Conservation (phyloP, 106 monocot genomes). For the Acorus calamus region DNA sequence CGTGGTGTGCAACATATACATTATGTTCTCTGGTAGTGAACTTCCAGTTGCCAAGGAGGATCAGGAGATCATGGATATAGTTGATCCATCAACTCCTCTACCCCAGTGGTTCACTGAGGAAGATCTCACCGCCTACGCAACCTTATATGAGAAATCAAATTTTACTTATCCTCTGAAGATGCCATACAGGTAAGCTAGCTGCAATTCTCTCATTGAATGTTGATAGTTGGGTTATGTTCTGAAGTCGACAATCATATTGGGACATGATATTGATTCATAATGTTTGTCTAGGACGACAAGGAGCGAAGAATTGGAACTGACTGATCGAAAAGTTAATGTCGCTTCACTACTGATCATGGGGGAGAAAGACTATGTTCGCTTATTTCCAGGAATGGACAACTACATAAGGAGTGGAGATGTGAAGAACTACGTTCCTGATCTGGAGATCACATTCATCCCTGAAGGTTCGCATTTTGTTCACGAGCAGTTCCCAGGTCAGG, state of each 20-base stretch:
- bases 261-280: background rate
- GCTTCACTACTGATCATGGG: conserved; percentile 26
- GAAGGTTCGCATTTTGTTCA: conserved; percentile 57
- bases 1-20: conserved; percentile 26
- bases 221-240: no score
- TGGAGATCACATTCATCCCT: conserved; percentile 21
- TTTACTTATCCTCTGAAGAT: conserved; percentile 20
- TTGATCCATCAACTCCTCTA: conserved; percentile 21
- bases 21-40: conserved; percentile 27
- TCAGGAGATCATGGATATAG: conserved; percentile 36
- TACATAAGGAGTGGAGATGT: conserved; percentile 16
- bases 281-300: background rate
- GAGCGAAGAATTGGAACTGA: background rate
- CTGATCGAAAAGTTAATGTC: conserved; percentile 13
- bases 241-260: no score
- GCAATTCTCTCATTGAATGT: no score
- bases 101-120: conserved; percentile 29
- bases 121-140: conserved; percentile 18
- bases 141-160: conserved; percentile 22
- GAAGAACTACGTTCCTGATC: conserved; percentile 13
- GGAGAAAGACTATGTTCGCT: conserved; percentile 19
- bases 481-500: conserved; percentile 44
- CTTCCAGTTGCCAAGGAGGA: conserved; percentile 18
- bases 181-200: conserved; percentile 11
- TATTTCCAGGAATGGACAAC: conserved; percentile 14